Evolutionary conservation across 495 filamentous ascomycete genomes (phyloP), one percentile per base, ranked within the genome.

Genomic region (Podospora didyma): DNA sequence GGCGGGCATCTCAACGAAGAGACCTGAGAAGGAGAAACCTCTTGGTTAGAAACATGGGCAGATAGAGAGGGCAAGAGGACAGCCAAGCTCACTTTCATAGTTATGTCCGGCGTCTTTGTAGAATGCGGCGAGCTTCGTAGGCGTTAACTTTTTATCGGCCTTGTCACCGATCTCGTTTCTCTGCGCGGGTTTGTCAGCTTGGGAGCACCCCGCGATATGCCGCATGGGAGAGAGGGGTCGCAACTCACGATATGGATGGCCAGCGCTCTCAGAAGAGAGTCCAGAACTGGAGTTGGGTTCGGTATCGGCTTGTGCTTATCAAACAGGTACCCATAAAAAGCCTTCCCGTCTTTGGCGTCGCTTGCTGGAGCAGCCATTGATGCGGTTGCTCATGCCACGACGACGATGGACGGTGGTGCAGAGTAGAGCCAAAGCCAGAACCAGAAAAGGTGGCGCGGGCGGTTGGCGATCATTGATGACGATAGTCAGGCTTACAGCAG

Each of bases 51-150:
- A 46, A 20, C 46, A 50, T 54, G 10, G 58, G 22, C 55, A 47
- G 19, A 52, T 12, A 35, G 45, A 26, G 5, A 14, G 24, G 53
- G 37, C 16, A 12, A 22, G 17, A 19, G 28, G n/a, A 24, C 17
- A 53, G 31, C 12, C 17, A 46, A 19, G 59, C 77, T 64, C 57
- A 82, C 80, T 75, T 67, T 98, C 93, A 69, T 91, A 96, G 69
- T 97, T 86, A 39, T 93, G 92, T 56, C 91, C 92, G 28, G 96
- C 88, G 41, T 82, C 78, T 60, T 86, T 88, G 72, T 98, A 98
- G 75, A 96, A 98, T 11, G 82, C 73, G 2, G 93, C 88, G 24
- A 98, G 79, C 69, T 97, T 95, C 37, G 81, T 74, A 0, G 95
- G 92, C 2, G 83, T 90, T 35, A 98, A 76, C 62, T 84, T 79